Conservation (phyloP, 768 basidiomycete species). For the Naganishia randhawae region DNA sequence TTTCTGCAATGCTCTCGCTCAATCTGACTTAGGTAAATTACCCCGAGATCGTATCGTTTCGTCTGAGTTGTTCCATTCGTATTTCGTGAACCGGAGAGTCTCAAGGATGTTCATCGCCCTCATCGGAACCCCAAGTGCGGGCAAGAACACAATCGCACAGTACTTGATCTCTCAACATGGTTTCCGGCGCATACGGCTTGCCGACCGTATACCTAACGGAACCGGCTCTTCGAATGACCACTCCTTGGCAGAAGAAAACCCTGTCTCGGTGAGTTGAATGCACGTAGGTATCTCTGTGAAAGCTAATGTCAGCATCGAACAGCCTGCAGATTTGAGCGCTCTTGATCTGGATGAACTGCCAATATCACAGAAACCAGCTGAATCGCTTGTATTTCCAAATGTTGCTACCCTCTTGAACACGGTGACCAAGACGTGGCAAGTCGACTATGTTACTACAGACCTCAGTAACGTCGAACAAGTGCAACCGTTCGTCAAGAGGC, state of each 20-base stretch:
- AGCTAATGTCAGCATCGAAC: not conserved
- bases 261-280: not conserved
- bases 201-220: not conserved
- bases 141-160: slow-evolving; percentile 50
- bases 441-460: slow-evolving; percentile 73
- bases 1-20: no score
- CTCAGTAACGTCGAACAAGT: slow-evolving; percentile 60
- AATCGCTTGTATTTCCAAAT: slow-evolving; percentile 5
- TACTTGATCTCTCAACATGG: slow-evolving; percentile 46
- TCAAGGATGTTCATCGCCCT: slow-evolving; percentile 52
- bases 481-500: slow-evolving; percentile 71
- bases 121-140: slow-evolving; percentile 51
- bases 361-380: not conserved
- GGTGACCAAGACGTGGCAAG: slow-evolving; percentile 76
- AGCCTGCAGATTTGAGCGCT: not conserved
- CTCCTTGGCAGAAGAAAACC: not conserved
- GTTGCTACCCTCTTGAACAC: slow-evolving; percentile 60
- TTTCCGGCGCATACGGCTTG: slow-evolving; percentile 43
- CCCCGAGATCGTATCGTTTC: no score
- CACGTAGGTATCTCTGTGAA: not conserved
- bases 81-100: not conserved
- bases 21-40: no score
- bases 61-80: no score
- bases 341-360: not conserved
- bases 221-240: not conserved